phyloP scores from a whole-genome alignment of 495 filamentous ascomycete species.

The Penicillium canariense region DNA sequence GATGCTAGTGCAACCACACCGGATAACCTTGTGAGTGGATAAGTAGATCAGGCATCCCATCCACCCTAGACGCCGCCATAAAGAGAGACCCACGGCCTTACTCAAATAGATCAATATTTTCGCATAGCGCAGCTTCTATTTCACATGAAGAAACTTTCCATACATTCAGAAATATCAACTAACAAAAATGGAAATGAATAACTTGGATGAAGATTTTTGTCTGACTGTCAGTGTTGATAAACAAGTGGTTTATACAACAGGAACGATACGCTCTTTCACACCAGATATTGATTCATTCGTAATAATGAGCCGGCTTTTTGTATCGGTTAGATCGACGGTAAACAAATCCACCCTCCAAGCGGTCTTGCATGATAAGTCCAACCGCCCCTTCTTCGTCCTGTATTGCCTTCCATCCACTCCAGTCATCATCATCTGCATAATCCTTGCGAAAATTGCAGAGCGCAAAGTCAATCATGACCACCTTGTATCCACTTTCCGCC shows the following conservation, averaged over 20 bases:
- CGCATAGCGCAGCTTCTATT: slow-evolving; percentile 7
- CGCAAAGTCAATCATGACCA: slow-evolving; percentile 18
- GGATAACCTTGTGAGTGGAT: slow-evolving; percentile 39
- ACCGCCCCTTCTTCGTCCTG: not conserved
- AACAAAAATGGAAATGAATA: no score
- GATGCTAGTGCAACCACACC: slow-evolving; percentile 25
- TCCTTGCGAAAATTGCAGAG: not conserved
- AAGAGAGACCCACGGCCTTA: not conserved
- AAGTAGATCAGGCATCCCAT: not conserved
- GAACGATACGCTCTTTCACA: no score
- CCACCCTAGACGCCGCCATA: not conserved
- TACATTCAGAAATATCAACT: not conserved
- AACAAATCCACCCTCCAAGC: not conserved
- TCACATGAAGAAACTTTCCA: not conserved
- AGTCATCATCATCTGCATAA: not conserved
- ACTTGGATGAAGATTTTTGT: no score
- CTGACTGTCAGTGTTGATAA: no score
- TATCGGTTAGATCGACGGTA: not conserved
- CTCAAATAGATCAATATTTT: slow-evolving; percentile 6
- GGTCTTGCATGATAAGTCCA: not conserved
- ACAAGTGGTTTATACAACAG: no score
- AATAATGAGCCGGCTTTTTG: no score
- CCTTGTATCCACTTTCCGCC: slow-evolving; percentile 13
- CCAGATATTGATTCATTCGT: no score
- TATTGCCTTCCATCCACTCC: not conserved